A percentile compares a stretch with the other conserved stretches of the same genome.
Conservation (phyloP, 306 rosid species). For the Vigna mungo region DNA sequence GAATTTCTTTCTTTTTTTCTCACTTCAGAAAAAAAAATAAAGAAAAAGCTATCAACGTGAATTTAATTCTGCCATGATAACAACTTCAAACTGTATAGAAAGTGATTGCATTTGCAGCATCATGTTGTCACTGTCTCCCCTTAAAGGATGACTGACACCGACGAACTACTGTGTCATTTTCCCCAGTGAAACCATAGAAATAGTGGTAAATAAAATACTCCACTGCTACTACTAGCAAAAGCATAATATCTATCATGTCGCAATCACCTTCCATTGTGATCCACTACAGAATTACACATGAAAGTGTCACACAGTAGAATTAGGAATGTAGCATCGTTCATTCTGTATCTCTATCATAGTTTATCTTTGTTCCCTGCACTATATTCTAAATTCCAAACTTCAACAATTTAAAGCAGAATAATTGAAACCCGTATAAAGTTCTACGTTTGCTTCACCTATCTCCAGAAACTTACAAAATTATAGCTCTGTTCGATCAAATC, state of each 20-base stretch:
- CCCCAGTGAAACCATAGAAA: conserved; percentile 29
- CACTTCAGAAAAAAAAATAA: neutral
- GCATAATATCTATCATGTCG: conserved; percentile 47
- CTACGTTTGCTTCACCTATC: conserved; percentile 33
- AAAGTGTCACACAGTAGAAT: conserved; percentile 30
- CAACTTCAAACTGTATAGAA: neutral
- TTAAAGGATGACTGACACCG: conserved; percentile 39
- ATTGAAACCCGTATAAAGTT: conserved; percentile 30
- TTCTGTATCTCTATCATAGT: conserved; percentile 14
- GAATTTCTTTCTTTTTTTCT: neutral
- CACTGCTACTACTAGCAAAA: neutral
- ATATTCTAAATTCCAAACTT: conserved; percentile 22
- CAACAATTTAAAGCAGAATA: conserved; percentile 35
- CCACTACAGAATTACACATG: conserved; percentile 38
- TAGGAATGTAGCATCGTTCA: conserved; percentile 37
- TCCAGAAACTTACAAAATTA: conserved; percentile 37
- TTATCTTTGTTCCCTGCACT: neutral
- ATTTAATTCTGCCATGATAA: conserved; percentile 7
- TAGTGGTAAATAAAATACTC: neutral
- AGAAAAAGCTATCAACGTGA: neutral
- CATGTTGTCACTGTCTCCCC: conserved; percentile 31
- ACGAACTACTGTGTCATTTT: conserved; percentile 41
- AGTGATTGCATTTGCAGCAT: conserved; percentile 28
- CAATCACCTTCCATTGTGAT: conserved; percentile 44
- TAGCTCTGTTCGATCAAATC: conserved; percentile 16